Percentiles rank a stretch among this genome's conserved stretches.
These are phyloP conservation scores for Cytospora paraplurivora DNA, from an alignment of 2,329 filamentous ascomycete genomes.

Conservation along the genomic window DNA sequence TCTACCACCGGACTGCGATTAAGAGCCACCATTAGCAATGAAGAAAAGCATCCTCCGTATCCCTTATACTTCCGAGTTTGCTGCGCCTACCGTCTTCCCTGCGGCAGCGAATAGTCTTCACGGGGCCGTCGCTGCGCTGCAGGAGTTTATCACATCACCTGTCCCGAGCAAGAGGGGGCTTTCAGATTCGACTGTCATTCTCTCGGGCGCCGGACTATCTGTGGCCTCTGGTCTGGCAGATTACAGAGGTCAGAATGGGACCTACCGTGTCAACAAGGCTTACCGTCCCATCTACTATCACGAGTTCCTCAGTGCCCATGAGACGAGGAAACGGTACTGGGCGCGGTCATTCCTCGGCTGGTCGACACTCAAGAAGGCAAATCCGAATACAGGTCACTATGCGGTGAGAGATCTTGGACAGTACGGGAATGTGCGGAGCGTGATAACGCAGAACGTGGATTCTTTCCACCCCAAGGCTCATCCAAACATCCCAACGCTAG, in stretches of 20 bases:
- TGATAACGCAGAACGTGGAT: slow-evolving; percentile 97
- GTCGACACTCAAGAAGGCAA: slow-evolving; percentile 77
- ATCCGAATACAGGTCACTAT: slow-evolving; percentile 77
- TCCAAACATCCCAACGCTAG: slow-evolving; percentile 72
- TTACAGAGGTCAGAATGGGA: slow-evolving; percentile 86
- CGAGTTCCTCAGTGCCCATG: slow-evolving; percentile 82
- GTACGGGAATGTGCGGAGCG: slow-evolving; percentile 71
- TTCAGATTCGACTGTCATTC: slow-evolving; percentile 53
- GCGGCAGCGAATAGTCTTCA: slow-evolving; percentile 66
- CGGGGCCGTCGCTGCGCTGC: slow-evolving; percentile 76
- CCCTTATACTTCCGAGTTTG: slow-evolving; percentile 83
- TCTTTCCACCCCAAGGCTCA: slow-evolving; percentile 85
- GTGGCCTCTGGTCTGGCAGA: slow-evolving; percentile 92
- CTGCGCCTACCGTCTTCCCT: slow-evolving; percentile 75
- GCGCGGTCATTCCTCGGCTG: slow-evolving; percentile 92
- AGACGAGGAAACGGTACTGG: slow-evolving; percentile 92
- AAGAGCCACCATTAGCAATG: slow-evolving; percentile 46
- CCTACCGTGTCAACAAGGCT: slow-evolving; percentile 86
- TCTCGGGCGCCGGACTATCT: slow-evolving; percentile 86
- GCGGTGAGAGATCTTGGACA: slow-evolving; percentile 73
- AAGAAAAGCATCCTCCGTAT: slow-evolving; percentile 79
- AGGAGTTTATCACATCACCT: slow-evolving; percentile 68
- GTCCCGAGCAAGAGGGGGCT: slow-evolving; percentile 49
- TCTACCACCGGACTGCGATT: slow-evolving; percentile 31
- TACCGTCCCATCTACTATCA: slow-evolving; percentile 92